Evolutionary conservation across 2,329 filamentous ascomycete genomes (phyloP).

Genomic region (Aspergillus udagawae): DNA sequence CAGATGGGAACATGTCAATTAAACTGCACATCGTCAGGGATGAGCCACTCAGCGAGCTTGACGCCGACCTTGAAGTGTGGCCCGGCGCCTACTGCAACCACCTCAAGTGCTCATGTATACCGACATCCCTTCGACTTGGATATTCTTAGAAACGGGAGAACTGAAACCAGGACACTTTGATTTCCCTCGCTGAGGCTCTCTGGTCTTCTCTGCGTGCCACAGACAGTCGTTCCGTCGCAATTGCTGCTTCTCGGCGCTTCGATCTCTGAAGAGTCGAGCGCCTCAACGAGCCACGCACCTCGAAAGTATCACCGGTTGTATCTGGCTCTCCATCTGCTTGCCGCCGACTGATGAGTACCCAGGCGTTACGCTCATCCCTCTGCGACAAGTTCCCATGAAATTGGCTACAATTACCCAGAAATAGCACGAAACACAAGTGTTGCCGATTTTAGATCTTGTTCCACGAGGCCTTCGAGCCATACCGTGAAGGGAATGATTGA

Average conservation of each 20-base stretch:
- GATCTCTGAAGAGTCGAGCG: slow-evolving; percentile 4
- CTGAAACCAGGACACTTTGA: slow-evolving; percentile 17
- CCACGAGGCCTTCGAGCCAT: slow-evolving; percentile 20
- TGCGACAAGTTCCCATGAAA: slow-evolving; percentile 9
- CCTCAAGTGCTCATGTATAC: slow-evolving; percentile 9
- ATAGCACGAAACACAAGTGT: slow-evolving; percentile 23
- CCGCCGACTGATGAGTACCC: slow-evolving; percentile 15
- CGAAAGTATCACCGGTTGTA: slow-evolving; percentile 4
- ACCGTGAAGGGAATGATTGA: slow-evolving; percentile 11
- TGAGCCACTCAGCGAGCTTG: slow-evolving; percentile 19
- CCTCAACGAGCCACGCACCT: slow-evolving; percentile 8
- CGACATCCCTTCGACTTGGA: slow-evolving; percentile 1
- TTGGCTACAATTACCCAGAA: slow-evolving; percentile 17
- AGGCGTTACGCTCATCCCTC: slow-evolving; percentile 9
- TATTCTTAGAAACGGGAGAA: slow-evolving; percentile 22
- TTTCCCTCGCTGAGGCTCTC: neutral
- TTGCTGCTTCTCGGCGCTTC: slow-evolving; percentile 16
- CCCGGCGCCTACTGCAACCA: slow-evolving; percentile 26
- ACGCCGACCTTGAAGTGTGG: slow-evolving; percentile 17
- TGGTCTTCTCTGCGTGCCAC: neutral
- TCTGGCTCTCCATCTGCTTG: slow-evolving; percentile 8
- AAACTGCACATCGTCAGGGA: slow-evolving; percentile 1
- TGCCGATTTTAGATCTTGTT: slow-evolving; percentile 23
- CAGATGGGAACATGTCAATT: neutral
- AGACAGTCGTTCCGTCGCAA: slow-evolving; percentile 6